A percentile compares a stretch with the other conserved stretches of the same genome.
These are phyloP conservation scores for Alternaria atra DNA, from an alignment of 2,329 filamentous ascomycete genomes.

Conservation along the genomic window DNA sequence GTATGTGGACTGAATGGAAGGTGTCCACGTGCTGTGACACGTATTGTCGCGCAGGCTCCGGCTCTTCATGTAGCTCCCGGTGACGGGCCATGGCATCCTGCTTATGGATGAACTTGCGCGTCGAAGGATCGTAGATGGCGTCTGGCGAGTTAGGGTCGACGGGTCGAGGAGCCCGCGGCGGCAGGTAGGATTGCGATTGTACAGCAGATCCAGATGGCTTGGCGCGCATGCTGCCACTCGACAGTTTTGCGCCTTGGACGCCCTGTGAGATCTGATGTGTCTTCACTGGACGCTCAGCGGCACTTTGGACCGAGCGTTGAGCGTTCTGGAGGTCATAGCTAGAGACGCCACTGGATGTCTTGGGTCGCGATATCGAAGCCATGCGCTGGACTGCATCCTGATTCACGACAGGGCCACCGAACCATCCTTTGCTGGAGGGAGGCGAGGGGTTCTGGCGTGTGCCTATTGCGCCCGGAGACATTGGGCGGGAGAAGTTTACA, in stretches of 20 bases:
- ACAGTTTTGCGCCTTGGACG: constrained; percentile 53
- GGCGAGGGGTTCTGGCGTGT: constrained; percentile 20
- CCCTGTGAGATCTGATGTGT: constrained; percentile 49
- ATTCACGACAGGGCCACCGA: constrained; percentile 49
- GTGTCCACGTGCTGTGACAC: constrained; percentile 30
- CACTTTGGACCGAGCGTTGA: constrained; percentile 48
- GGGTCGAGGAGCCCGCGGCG: constrained; percentile 27
- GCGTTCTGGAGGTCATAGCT: constrained; percentile 31
- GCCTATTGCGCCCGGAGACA: constrained; percentile 49
- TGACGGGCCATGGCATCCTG: constrained; percentile 48
- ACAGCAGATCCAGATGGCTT: constrained; percentile 61
- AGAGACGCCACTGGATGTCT: constrained; percentile 35
- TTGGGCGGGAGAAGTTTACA: constrained; percentile 65
- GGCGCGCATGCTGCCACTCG: constrained; percentile 62
- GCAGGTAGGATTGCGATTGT: constrained; percentile 28
- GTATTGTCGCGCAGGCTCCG: constrained; percentile 32
- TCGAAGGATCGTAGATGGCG: constrained; percentile 50
- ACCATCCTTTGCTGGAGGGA: constrained; percentile 48
- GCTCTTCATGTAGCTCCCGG: constrained; percentile 40
- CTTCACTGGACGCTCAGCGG: constrained; percentile 52
- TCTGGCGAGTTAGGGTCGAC: constrained; percentile 50
- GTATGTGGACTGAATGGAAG: constrained; percentile 17
- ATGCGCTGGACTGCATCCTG: constrained; percentile 42
- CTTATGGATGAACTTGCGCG: constrained; percentile 49
- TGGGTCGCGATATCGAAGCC: constrained; percentile 36